These are phyloP conservation scores for Cryoendolithus antarcticus DNA, from an alignment of 2,329 filamentous ascomycete genomes.

Conservation along the genomic window DNA sequence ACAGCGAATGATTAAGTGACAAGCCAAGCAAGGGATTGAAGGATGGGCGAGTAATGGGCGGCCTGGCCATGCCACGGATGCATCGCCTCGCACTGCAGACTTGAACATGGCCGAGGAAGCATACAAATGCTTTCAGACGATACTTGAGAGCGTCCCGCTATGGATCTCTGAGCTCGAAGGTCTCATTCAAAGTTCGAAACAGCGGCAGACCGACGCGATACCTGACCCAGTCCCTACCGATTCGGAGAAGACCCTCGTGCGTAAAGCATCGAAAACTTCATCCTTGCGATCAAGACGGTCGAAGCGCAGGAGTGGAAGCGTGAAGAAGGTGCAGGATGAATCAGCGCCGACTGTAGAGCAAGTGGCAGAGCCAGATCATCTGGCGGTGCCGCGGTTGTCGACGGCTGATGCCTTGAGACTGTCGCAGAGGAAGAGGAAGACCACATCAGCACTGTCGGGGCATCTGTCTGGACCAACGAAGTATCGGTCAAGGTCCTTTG, in stretches of 20 bases:
- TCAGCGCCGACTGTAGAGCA: background rate
- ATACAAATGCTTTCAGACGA: constrained; percentile 15
- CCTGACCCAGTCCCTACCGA: constrained; percentile 12
- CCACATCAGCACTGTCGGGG: constrained; percentile 29
- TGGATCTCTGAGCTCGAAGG: constrained; percentile 22
- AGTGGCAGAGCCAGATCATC: constrained; percentile 8
- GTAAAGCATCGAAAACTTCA: constrained; percentile 9
- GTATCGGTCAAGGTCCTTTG: constrained; percentile 60
- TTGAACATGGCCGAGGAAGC: constrained; percentile 20
- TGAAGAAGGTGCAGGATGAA: background rate
- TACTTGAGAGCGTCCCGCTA: constrained; percentile 18
- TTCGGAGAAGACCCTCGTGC: background rate
- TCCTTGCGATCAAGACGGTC: constrained; percentile 12
- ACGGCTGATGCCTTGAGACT: constrained; percentile 17
- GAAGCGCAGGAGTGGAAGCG: constrained; percentile 5
- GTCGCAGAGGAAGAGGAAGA: constrained; percentile 31
- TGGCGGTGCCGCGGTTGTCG: constrained; percentile 16
- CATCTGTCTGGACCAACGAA: constrained; percentile 34
- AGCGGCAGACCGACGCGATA: constrained; percentile 17
- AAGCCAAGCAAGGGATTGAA: too few relatives aligned
- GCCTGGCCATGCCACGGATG: background rate
- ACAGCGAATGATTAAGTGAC: too few relatives aligned
- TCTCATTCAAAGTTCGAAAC: constrained; percentile 14
- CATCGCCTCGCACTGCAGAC: background rate
- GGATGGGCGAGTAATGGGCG: too few relatives aligned